A percentile compares a stretch with the other conserved stretches of the same genome.
Evolutionary conservation across 495 filamentous ascomycete species (phyloP).

Genomic region (Thermothielavioides terrestris): DNA sequence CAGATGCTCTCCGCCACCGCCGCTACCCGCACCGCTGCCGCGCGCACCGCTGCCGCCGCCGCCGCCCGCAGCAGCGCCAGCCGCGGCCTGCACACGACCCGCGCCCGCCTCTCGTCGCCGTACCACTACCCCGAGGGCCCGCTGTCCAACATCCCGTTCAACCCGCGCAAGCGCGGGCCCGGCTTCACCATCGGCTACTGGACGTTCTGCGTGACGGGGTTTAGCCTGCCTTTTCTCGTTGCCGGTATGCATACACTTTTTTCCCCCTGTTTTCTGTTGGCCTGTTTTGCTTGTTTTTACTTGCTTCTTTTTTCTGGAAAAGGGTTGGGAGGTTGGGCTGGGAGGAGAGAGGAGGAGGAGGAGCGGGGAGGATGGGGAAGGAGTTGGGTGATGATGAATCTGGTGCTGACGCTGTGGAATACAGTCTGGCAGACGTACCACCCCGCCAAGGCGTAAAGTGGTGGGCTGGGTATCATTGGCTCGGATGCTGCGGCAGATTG

Average conservation of each 20-base stretch:
- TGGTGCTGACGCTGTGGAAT: slow-evolving; percentile 9
- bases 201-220: slow-evolving; percentile 68
- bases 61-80: slow-evolving; percentile 58
- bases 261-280: slow-evolving; percentile 5
- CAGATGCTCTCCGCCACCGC: slow-evolving; percentile 5
- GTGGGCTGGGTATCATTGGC: not conserved
- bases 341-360: not conserved
- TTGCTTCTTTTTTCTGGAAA: no score
- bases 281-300: not conserved
- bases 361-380: no score
- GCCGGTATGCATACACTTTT: slow-evolving; percentile 52
- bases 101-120: slow-evolving; percentile 73
- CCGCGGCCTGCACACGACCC: slow-evolving; percentile 89
- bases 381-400: not conserved
- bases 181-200: slow-evolving; percentile 79
- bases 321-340: not conserved
- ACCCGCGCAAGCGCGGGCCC: slow-evolving; percentile 79
- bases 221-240: slow-evolving; percentile 73
- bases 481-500: not conserved
- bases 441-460: slow-evolving; percentile 27
- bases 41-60: not conserved
- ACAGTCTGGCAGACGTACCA: slow-evolving; percentile 85
- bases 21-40: not conserved
- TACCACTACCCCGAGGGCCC: slow-evolving; percentile 99
- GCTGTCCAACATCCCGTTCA: slow-evolving; percentile 90